Percentiles rank a stretch among this genome's conserved stretches.
These are phyloP conservation scores for Cornus suecica DNA, from an alignment of 148 eudicot species.

Conservation along the genomic window DNA sequence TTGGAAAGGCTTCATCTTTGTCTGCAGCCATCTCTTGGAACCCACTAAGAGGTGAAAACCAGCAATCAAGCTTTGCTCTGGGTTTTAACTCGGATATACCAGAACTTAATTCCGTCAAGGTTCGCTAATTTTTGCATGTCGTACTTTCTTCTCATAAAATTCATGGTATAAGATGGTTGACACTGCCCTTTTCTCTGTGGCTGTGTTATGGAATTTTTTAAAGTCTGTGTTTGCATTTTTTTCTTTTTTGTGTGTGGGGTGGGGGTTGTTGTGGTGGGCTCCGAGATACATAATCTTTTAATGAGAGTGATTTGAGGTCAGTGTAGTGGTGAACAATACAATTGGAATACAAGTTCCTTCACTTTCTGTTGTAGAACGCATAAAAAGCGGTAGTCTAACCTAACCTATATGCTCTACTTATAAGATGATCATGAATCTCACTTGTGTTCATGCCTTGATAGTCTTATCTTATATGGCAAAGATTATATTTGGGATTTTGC, in stretches of 20 bases:
- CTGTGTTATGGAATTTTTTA: too few species aligned
- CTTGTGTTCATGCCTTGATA: not conserved
- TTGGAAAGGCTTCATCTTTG: slow-evolving; percentile 56
- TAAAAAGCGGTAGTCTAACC: too few species aligned
- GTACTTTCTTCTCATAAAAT: not conserved
- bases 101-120: slow-evolving; percentile 78
- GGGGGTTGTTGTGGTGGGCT: too few species aligned
- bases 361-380: not conserved
- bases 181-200: too few species aligned
- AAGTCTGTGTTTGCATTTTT: too few species aligned
- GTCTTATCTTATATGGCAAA: not conserved
- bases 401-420: not conserved
- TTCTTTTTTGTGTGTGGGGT: too few species aligned
- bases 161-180: not conserved
- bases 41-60: slow-evolving; percentile 65
- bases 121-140: slow-evolving; percentile 17
- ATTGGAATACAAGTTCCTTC: not conserved
- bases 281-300: too few species aligned
- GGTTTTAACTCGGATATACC: slow-evolving; percentile 71
- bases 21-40: slow-evolving; percentile 92
- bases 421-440: not conserved
- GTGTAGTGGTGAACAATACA: not conserved
- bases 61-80: slow-evolving; percentile 79
- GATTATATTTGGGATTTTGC: not conserved
- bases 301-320: too few species aligned